phyloP scores from a whole-genome alignment of 768 basidiomycete species.

The Auricularia sp. region DNA sequence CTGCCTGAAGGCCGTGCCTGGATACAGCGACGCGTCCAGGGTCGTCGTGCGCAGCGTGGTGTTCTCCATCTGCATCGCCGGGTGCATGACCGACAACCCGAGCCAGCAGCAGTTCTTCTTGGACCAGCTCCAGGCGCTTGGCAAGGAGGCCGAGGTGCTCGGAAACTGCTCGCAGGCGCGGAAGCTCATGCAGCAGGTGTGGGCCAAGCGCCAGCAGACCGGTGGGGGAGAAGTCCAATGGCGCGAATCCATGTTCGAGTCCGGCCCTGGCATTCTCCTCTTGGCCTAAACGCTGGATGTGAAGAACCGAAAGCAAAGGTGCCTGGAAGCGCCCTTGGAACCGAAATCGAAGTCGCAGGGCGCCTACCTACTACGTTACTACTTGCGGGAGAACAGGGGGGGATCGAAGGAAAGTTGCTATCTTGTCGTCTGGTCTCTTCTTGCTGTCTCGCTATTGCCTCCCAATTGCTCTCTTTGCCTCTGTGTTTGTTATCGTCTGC shows the following conservation, averaged over 20 bases:
- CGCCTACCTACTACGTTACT: background rate
- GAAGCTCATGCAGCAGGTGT: constrained; percentile 45
- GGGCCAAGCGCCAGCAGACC: constrained; percentile 31
- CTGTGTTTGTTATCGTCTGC: too few species aligned
- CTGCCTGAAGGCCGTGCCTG: constrained; percentile 31
- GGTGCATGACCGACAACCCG: constrained; percentile 49
- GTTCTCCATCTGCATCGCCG: constrained; percentile 42
- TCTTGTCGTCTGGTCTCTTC: too few species aligned
- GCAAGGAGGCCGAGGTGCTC: constrained; percentile 37
- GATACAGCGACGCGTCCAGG: constrained; percentile 27
- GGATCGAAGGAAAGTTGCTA: too few species aligned
- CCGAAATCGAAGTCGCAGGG: background rate
- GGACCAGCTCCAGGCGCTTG: constrained; percentile 35
- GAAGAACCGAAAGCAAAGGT: background rate
- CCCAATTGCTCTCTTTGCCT: too few species aligned
- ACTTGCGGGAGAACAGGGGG: background rate
- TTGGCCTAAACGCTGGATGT: constrained; percentile 36
- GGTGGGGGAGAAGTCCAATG: constrained; percentile 39
- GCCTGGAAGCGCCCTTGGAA: background rate
- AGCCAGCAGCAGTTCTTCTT: constrained; percentile 34
- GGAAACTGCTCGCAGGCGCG: constrained; percentile 57
- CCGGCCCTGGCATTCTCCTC: constrained; percentile 34
- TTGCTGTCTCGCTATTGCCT: too few species aligned
- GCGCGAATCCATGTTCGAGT: constrained; percentile 43
- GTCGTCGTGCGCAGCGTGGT: constrained; percentile 68